Conservation (phyloP, 371 early-diverging fungal species). For the Mucor indicus region DNA sequence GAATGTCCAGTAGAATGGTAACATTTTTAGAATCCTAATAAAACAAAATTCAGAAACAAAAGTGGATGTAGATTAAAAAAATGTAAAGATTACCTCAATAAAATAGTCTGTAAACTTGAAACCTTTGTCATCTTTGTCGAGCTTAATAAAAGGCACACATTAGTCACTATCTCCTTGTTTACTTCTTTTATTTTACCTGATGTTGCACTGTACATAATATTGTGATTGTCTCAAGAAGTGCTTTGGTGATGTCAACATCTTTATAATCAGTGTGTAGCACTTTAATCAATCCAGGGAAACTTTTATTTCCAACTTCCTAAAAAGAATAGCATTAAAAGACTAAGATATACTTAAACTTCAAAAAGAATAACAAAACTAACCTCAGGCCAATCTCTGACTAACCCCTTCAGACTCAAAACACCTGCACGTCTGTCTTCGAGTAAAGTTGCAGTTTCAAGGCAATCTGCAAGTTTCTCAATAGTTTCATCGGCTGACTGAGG, state of each 20-base stretch:
- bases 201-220: constrained; percentile 65
- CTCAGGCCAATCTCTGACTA: constrained; percentile 70
- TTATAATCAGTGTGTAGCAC: constrained; percentile 73
- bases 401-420: constrained; percentile 81
- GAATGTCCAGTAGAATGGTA: constrained; percentile 74
- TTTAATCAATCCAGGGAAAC: constrained; percentile 69
- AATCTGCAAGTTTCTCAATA: constrained; percentile 82
- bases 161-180: too few relatives aligned
- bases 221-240: constrained; percentile 80
- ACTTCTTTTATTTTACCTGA: too few relatives aligned
- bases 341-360: neutral
- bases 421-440: constrained; percentile 90
- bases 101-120: constrained; percentile 50
- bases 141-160: too few relatives aligned
- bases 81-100: constrained; percentile 35
- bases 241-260: constrained; percentile 82
- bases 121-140: constrained; percentile 37
- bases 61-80: too few relatives aligned
- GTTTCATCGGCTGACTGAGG: constrained; percentile 83
- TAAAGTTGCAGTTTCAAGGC: constrained; percentile 79
- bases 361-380: constrained; percentile 10
- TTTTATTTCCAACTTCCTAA: constrained; percentile 83
- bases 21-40: constrained; percentile 73
- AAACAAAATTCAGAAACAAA: neutral
- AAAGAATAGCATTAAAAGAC: neutral